Evolutionary conservation across 2,329 filamentous ascomycete species (phyloP).

Genomic region (Rhynchosporium secalis): DNA sequence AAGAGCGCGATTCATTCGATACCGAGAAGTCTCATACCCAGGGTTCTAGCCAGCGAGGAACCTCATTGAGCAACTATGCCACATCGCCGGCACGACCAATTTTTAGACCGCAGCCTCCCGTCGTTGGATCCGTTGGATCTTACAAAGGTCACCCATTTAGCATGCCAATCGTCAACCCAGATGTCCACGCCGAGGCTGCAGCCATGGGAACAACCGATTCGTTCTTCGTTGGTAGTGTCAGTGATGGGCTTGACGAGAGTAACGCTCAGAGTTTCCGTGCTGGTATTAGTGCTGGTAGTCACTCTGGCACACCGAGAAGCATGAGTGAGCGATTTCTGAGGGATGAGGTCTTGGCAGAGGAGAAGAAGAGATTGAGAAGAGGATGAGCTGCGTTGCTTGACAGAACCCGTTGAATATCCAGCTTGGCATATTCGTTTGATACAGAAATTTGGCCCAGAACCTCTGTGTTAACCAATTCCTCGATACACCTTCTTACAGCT

Average conservation of each 20-base stretch:
- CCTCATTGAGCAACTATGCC: constrained; percentile 19
- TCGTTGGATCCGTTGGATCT: constrained; percentile 46
- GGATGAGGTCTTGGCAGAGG: constrained; percentile 34
- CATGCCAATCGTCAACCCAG: constrained; percentile 53
- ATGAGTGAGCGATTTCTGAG: constrained; percentile 38
- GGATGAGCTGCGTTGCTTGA: not conserved
- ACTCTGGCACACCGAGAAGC: constrained; percentile 33
- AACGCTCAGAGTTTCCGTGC: constrained; percentile 32
- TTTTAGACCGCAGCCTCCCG: constrained; percentile 9
- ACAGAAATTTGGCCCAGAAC: not conserved
- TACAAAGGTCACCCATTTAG: constrained; percentile 54
- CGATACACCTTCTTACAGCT: not conserved
- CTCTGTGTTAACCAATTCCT: not conserved
- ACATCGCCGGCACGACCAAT: constrained; percentile 30
- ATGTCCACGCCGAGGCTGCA: constrained; percentile 50
- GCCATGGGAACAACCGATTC: constrained; percentile 50
- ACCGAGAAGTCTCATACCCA: constrained; percentile 7
- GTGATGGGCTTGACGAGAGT: constrained; percentile 38
- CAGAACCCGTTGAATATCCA: not conserved
- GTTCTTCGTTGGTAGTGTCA: constrained; percentile 56
- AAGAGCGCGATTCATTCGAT: constrained; percentile 21
- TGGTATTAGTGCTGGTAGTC: constrained; percentile 30
- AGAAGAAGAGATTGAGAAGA: constrained; percentile 2
- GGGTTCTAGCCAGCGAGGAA: constrained; percentile 8
- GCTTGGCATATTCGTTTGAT: not conserved